A percentile compares a stretch with the other conserved stretches of the same genome.
Conservation (phyloP, 2,329 filamentous ascomycete species). For the Leptographium galeiforme region DNA sequence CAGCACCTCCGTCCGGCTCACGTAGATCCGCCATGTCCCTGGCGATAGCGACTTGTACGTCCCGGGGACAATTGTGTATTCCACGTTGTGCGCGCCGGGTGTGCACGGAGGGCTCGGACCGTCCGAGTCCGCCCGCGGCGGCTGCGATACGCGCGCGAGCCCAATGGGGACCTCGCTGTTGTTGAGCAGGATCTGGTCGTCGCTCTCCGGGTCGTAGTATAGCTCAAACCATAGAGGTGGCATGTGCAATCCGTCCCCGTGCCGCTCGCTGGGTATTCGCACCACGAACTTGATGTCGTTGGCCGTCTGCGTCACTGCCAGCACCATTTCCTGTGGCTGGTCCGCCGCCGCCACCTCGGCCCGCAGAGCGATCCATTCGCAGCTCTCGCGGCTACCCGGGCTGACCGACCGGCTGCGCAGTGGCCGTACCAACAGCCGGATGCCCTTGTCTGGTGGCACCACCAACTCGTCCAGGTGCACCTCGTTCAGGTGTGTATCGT, state of each 20-base stretch:
- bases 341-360: slow-evolving; percentile 38
- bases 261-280: slow-evolving; percentile 32
- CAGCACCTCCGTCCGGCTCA: slow-evolving; percentile 34
- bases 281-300: slow-evolving; percentile 48
- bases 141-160: slow-evolving; percentile 31
- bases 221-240: slow-evolving; percentile 46
- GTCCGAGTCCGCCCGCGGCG: slow-evolving; percentile 19
- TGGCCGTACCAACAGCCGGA: slow-evolving; percentile 43
- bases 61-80: slow-evolving; percentile 25
- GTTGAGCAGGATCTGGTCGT: slow-evolving; percentile 43
- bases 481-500: slow-evolving; percentile 37
- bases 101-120: slow-evolving; percentile 1
- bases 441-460: slow-evolving; percentile 31
- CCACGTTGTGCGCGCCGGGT: slow-evolving; percentile 9
- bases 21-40: slow-evolving; percentile 43
- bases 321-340: slow-evolving; percentile 39
- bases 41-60: slow-evolving; percentile 34
- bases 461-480: slow-evolving; percentile 40
- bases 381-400: slow-evolving; percentile 38
- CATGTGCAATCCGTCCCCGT: slow-evolving; percentile 21
- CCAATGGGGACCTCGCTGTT: slow-evolving; percentile 39
- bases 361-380: slow-evolving; percentile 42
- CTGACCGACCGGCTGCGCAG: slow-evolving; percentile 40
- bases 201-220: slow-evolving; percentile 46
- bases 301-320: slow-evolving; percentile 46